A percentile compares a stretch with the other conserved stretches of the same genome.
These are phyloP conservation scores for Hanseniaspora vineae DNA, from an alignment of 805 yeast species.

Conservation along the genomic window DNA sequence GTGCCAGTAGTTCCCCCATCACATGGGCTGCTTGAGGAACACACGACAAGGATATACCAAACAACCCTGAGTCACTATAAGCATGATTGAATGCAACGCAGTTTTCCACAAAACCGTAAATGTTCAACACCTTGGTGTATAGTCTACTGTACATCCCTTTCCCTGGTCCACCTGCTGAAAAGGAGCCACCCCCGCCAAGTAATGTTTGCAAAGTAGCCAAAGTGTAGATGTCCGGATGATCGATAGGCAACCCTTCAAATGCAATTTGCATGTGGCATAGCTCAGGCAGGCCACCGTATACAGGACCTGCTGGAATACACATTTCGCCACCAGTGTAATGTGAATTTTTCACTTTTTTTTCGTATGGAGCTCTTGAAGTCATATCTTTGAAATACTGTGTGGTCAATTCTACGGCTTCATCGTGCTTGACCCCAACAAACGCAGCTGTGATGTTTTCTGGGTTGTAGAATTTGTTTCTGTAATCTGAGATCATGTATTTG, in stretches of 20 bases:
- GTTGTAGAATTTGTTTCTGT: constrained; percentile 51
- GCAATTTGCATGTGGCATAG: constrained; percentile 77
- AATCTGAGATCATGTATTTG: constrained; percentile 39
- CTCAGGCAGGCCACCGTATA: constrained; percentile 56
- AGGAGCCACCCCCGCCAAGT: constrained; percentile 94
- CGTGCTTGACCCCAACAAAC: constrained; percentile 73
- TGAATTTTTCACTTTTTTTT: constrained; percentile 13
- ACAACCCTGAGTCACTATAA: constrained; percentile 79
- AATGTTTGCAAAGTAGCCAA: constrained; percentile 81
- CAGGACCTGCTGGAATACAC: constrained; percentile 40
- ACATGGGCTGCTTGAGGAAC: constrained; percentile 78
- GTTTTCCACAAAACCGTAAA: constrained; percentile 80
- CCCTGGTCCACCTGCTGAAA: constrained; percentile 98
- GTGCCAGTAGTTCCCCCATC: constrained; percentile 65
- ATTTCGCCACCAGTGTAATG: constrained; percentile 49
- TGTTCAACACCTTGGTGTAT: constrained; percentile 82
- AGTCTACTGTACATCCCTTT: constrained; percentile 96
- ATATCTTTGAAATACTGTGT: constrained; percentile 53
- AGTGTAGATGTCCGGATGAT: constrained; percentile 79
- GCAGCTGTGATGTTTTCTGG: constrained; percentile 81
- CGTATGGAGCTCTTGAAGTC: constrained; percentile 21
- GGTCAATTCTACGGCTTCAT: constrained; percentile 51
- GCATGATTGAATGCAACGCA: constrained; percentile 83
- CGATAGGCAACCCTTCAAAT: constrained; percentile 76
- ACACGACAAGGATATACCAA: constrained; percentile 79